Evolutionary conservation across 495 filamentous ascomycete species (phyloP).

Genomic region (Aspergillus campestris): DNA sequence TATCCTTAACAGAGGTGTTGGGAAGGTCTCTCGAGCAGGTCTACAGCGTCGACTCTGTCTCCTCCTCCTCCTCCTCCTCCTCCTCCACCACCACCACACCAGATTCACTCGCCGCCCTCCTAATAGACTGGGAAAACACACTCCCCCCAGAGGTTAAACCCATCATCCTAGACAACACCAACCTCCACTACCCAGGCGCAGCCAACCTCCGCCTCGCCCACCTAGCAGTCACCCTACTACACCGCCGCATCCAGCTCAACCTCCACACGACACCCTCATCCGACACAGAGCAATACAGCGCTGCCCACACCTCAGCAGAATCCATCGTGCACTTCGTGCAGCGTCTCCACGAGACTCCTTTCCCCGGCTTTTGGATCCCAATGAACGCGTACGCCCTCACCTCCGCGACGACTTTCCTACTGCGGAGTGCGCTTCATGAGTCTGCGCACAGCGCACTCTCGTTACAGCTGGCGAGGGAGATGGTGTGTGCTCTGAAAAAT

Average conservation of each 20-base stretch:
- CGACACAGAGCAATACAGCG: not conserved
- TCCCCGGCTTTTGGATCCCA: constrained; percentile 30
- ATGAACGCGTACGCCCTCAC: constrained; percentile 22
- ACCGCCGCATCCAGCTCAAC: constrained; percentile 23
- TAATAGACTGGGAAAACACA: constrained; percentile 20
- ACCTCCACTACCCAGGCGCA: constrained; percentile 17
- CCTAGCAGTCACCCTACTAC: constrained; percentile 26
- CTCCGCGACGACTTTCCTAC: constrained; percentile 23
- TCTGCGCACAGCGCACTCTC: not conserved
- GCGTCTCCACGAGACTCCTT: constrained; percentile 17
- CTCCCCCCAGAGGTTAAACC: constrained; percentile 15
- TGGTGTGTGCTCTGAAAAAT: constrained; percentile 13
- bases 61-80: too few relatives aligned
- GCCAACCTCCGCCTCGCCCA: constrained; percentile 33
- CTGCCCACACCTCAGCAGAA: constrained; percentile 21
- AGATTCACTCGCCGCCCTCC: constrained; percentile 1
- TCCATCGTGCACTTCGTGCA: constrained; percentile 28
- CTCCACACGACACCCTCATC: constrained; percentile 8
- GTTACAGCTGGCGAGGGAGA: constrained; percentile 4
- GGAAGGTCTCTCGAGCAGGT: constrained; percentile 27
- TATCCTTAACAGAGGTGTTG: constrained; percentile 30
- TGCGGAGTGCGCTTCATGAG: constrained; percentile 16
- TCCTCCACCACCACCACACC: constrained; percentile 1
- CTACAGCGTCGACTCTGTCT: constrained; percentile 13
- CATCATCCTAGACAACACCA: constrained; percentile 14